Evolutionary conservation across 768 basidiomycete species (phyloP).

Genomic region (Wakefieldia striispora): DNA sequence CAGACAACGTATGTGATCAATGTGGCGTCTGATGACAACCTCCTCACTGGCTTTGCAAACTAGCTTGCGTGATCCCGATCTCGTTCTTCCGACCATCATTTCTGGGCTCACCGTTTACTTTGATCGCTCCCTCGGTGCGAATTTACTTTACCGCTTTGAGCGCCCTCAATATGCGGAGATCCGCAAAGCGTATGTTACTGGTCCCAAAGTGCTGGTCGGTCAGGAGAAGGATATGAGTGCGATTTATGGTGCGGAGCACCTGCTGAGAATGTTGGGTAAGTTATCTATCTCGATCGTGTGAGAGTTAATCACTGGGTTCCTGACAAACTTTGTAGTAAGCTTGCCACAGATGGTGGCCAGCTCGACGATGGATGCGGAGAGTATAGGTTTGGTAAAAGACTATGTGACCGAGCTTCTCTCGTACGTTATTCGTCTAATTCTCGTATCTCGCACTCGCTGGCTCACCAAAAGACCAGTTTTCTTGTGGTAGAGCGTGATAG

Average conservation of each 20-base stretch:
- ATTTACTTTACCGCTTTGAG: conserved; percentile 92
- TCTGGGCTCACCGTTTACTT: conserved; percentile 90
- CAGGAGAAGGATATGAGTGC: conserved; percentile 84
- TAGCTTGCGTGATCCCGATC: conserved; percentile 67
- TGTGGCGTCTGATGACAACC: neutral
- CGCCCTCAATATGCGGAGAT: conserved; percentile 88
- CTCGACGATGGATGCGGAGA: conserved; percentile 89
- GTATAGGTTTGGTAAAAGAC: conserved; percentile 77
- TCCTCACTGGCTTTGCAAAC: neutral
- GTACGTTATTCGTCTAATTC: conserved; percentile 44
- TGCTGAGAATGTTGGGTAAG: conserved; percentile 88
- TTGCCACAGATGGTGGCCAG: conserved; percentile 87
- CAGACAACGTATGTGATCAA: conserved; percentile 42
- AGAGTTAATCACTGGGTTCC: neutral
- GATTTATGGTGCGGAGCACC: conserved; percentile 93
- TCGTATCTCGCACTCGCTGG: neutral
- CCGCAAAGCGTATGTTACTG: conserved; percentile 70
- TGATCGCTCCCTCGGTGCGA: conserved; percentile 85
- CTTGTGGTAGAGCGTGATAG: conserved; percentile 70
- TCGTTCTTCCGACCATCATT: conserved; percentile 76
- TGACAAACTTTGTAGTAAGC: conserved; percentile 60
- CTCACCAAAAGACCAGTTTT: conserved; percentile 47
- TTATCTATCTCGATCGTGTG: conserved; percentile 8
- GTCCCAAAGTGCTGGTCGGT: conserved; percentile 60
- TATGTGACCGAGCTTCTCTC: conserved; percentile 85